phyloP scores from a whole-genome alignment of 176 grass and related monocot species.

The Pontederia crassipes region DNA sequence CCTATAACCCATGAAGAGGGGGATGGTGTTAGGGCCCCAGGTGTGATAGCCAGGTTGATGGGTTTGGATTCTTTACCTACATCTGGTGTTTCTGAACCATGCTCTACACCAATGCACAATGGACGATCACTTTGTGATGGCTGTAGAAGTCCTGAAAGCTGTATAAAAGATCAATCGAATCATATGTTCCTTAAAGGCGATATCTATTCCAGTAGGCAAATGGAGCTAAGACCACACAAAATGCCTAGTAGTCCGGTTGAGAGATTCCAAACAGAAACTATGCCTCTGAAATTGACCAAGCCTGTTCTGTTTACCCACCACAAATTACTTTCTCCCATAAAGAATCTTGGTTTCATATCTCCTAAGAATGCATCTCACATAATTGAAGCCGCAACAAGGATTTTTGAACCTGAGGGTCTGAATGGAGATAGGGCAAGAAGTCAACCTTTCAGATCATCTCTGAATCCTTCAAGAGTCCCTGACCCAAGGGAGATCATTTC shows the following conservation, averaged over 20 bases:
- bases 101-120: conserved; percentile 22
- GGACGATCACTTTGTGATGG: conserved; percentile 14
- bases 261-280: conserved; percentile 60
- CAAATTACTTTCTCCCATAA: conserved; percentile 50
- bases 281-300: conserved; percentile 52
- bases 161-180: conserved; percentile 12
- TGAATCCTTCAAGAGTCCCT: conserved; percentile 29
- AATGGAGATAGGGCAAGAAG: conserved; percentile 17
- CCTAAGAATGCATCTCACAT: conserved; percentile 65
- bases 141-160: conserved; percentile 26
- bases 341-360: conserved; percentile 36
- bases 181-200: conserved; percentile 2
- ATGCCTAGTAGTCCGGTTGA: conserved; percentile 76
- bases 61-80: conserved; percentile 81
- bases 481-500: conserved; percentile 32
- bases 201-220: conserved; percentile 3
- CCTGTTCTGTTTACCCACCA: conserved; percentile 37
- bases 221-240: conserved; percentile 37
- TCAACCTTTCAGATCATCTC: conserved; percentile 23
- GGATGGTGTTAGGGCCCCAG: conserved; percentile 34
- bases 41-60: conserved; percentile 84
- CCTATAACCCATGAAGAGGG: conserved; percentile 54
- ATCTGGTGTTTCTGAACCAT: conserved; percentile 33
- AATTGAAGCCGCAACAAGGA: conserved; percentile 68
- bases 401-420: conserved; percentile 43